A percentile compares a stretch with the other conserved stretches of the same genome.
phyloP scores from a whole-genome alignment of 495 filamentous ascomycete species.

The Letharia lupina region DNA sequence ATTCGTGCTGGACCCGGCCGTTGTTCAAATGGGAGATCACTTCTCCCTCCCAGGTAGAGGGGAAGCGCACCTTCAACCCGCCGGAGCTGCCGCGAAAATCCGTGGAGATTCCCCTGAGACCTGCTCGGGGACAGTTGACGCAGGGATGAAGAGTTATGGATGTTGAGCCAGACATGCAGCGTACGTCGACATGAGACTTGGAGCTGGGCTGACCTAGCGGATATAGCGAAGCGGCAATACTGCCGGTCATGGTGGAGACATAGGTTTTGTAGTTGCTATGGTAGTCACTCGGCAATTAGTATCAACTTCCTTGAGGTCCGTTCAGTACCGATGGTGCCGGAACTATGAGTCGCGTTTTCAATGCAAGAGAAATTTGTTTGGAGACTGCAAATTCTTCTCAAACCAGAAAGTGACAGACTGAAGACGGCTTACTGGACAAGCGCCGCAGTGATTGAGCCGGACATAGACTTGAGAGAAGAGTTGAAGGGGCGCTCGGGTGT shows the following conservation, averaged over 20 bases:
- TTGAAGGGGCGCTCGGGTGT: background rate
- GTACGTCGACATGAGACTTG: background rate
- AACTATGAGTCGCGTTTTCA: background rate
- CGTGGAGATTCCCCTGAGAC: background rate
- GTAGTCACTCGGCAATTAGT: background rate
- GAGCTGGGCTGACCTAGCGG: background rate
- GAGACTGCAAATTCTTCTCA: background rate
- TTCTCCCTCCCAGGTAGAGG: background rate
- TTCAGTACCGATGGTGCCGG: background rate
- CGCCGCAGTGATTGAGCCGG: background rate
- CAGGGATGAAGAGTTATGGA: background rate
- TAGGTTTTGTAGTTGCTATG: background rate
- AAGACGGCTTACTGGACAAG: background rate
- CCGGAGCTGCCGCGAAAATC: background rate
- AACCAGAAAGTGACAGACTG: background rate
- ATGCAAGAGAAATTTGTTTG: background rate
- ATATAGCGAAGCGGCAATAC: background rate
- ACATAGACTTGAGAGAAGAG: background rate
- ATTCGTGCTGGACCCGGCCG: background rate
- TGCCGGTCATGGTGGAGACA: background rate
- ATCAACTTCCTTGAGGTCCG: background rate
- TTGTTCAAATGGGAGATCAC: background rate
- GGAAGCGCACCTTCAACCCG: background rate
- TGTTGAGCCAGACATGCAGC: background rate
- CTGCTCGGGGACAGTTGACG: background rate